Evolutionary conservation across 352 stramenopile species (phyloP).

Genomic region (Pythium vanterpoolii): DNA sequence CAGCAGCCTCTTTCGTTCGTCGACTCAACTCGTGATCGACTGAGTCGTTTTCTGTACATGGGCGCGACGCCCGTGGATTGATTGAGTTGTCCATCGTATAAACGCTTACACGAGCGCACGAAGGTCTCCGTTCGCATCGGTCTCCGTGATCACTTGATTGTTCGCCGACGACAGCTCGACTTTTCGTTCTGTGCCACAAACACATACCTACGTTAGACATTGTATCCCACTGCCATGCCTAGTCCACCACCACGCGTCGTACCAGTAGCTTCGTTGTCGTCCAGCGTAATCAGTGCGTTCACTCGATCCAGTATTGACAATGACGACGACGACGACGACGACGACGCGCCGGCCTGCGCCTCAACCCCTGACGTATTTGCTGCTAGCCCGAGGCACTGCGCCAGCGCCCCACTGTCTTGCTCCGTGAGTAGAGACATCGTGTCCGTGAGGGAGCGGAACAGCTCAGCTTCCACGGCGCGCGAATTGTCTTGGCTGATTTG

Average conservation of each 20-base stretch:
- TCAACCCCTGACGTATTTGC: neutral
- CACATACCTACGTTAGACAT: neutral
- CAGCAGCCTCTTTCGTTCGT: neutral
- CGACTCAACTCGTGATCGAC: neutral
- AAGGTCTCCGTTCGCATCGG: conserved; percentile 22
- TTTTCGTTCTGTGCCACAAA: conserved; percentile 20
- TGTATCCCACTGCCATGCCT: neutral
- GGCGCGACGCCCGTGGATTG: neutral
- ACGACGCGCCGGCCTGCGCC: too few relatives aligned
- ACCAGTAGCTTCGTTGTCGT: conserved; percentile 28
- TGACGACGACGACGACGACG: too few relatives aligned
- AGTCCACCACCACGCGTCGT: neutral
- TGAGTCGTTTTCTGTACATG: conserved; percentile 15
- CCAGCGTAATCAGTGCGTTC: conserved; percentile 25
- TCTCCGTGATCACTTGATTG: conserved; percentile 23
- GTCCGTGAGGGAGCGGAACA: conserved; percentile 20
- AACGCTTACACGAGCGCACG: conserved; percentile 21
- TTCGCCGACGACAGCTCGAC: neutral
- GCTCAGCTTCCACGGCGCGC: conserved; percentile 18
- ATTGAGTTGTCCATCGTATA: neutral
- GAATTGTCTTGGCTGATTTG: conserved; percentile 29
- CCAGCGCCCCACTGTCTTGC: conserved; percentile 12
- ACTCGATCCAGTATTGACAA: conserved; percentile 17
- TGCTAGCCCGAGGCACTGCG: conserved; percentile 13
- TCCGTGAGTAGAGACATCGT: conserved; percentile 7